Conservation (phyloP, 495 filamentous ascomycete genomes). For the Penicillium flavigenum region DNA sequence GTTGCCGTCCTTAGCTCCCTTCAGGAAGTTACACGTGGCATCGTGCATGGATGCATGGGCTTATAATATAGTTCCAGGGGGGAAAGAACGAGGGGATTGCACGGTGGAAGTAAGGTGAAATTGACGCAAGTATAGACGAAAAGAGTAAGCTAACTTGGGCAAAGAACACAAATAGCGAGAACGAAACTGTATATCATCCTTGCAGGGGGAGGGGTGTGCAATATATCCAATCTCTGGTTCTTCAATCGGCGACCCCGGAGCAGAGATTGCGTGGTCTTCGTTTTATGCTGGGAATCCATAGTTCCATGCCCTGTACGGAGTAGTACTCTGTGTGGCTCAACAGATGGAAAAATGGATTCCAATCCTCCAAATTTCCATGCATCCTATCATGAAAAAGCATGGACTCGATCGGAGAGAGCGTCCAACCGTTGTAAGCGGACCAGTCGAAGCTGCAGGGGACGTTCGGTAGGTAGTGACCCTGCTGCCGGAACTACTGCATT, state of each 20-base stretch:
- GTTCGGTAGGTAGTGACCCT: neutral
- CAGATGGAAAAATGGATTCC: neutral
- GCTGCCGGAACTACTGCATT: neutral
- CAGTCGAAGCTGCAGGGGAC: neutral
- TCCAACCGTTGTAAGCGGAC: neutral
- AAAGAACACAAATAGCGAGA: neutral
- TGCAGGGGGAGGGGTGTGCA: constrained; percentile 1
- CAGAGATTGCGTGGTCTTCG: constrained; percentile 20
- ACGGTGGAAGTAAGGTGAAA: neutral
- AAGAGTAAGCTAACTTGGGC: neutral
- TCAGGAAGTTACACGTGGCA: neutral
- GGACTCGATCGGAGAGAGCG: constrained; percentile 4
- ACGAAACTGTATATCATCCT: neutral
- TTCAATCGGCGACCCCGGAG: constrained; percentile 7
- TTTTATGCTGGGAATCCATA: neutral
- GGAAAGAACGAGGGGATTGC: neutral
- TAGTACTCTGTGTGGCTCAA: neutral
- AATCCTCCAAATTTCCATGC: neutral
- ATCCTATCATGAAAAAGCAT: constrained; percentile 13
- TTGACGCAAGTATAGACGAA: neutral
- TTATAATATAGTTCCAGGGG: neutral
- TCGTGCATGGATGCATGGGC: neutral
- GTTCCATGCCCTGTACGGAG: neutral
- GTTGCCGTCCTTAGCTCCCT: neutral
- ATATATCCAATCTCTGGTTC: constrained; percentile 18